Conservation (phyloP, 2,329 filamentous ascomycete genomes). For the Paraphoma sp. region DNA sequence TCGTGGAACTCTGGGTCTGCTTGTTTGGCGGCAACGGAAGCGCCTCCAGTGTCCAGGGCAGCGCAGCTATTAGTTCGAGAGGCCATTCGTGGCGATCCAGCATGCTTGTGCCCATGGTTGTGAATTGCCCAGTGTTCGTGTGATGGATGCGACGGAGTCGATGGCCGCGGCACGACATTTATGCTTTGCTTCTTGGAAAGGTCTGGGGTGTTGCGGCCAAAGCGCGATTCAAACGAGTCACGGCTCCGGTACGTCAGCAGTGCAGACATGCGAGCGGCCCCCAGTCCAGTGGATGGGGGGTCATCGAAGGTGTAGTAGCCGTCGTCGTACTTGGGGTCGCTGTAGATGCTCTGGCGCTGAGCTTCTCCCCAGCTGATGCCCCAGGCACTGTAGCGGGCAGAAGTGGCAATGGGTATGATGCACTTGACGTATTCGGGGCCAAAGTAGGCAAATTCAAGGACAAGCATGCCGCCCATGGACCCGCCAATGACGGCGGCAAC, state of each 20-base stretch:
- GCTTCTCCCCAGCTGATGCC: constrained; percentile 91
- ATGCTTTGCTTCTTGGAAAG: constrained; percentile 84
- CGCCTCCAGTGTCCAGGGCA: constrained; percentile 19
- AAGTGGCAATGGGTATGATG: constrained; percentile 85
- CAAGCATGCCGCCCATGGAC: constrained; percentile 88
- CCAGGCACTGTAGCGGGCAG: constrained; percentile 85
- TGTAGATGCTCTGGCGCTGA: constrained; percentile 92
- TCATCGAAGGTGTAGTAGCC: constrained; percentile 92
- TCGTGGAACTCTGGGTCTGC: constrained; percentile 57
- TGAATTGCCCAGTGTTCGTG: constrained; percentile 60
- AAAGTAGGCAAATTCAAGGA: constrained; percentile 91
- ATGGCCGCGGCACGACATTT: constrained; percentile 66
- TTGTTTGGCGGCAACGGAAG: constrained; percentile 23
- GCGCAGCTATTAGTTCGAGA: constrained; percentile 46
- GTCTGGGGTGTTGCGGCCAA: constrained; percentile 91
- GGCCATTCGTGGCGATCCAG: constrained; percentile 51
- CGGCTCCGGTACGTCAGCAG: constrained; percentile 94
- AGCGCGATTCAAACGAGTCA: constrained; percentile 95
- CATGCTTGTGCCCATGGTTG: constrained; percentile 59
- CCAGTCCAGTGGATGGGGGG: constrained; percentile 83
- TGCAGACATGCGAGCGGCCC: constrained; percentile 95
- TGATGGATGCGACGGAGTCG: constrained; percentile 41
- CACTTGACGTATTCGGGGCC: constrained; percentile 83
- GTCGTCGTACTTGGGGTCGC: constrained; percentile 97
- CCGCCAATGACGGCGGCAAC: constrained; percentile 82